Base-by-base conservation (phyloP, 176 grass and related monocot genomes). In the Oryza brachyantha region DNA sequence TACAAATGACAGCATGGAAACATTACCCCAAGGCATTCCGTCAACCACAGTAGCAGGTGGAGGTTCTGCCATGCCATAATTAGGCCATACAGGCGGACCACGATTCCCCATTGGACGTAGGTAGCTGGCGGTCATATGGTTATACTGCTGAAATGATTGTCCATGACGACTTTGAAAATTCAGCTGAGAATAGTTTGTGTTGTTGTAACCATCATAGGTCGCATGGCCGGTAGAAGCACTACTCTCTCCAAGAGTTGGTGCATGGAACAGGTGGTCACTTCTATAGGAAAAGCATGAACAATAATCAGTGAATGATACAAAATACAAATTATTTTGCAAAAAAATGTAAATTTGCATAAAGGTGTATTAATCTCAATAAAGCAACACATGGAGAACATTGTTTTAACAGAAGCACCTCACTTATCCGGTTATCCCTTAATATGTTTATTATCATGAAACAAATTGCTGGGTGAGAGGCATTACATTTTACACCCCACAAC, bases 1-100 rank as follows among this genome's bases (percentile, higher is more conserved):
- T 13, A 90, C 28, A 12, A 25, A 75, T 3, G 28, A 70, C 16
- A 90, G 28, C 57, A 64, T 29, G 17, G 31, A 75, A 82, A 89
- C 62, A 85, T 85, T 91, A 93, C 91, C 91, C 90, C 96, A 92
- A 54, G 85, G 80, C 84, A 91, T 85, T 78, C 73, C 71, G 12
- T 94, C 91, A 85, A 57, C 74, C 40, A 89, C 73, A 13, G 68
- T 52, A 73, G 79, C 73, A 25, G 90, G 80, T 59, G 91, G 77
- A 76, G 81, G 78, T 82, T 94, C 89, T 75, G 79, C 64, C 66
- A 86, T 80, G 70, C 67, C 77, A 89, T 98, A 89, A 64, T 79
- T 86, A 80, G 85, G 58, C 81, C 73, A 78, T 36, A 39, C 66
- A 88, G 87, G 45, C 63, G 43, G 92, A 37, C 70, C 85, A 81